Evolutionary conservation across 768 basidiomycete species (phyloP), one percentile per base, ranked within the genome.

Genomic region (Termitomyces sp.): DNA sequence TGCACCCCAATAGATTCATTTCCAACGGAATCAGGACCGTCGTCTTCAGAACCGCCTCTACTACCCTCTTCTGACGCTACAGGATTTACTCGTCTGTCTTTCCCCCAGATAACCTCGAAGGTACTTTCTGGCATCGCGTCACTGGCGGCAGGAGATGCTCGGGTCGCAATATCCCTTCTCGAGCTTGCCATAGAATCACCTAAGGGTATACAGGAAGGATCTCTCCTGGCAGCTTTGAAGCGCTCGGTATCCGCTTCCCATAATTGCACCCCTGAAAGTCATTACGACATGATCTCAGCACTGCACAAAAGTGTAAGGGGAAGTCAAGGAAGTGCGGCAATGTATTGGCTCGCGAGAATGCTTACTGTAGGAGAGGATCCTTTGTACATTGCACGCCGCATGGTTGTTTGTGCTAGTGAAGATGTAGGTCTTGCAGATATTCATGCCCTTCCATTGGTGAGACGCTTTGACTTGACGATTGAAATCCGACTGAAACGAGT

Each of bases 291-390:
- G 83, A 92, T 91, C 62, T 88, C 85, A 33, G 91, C 88, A 3
- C 73, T 94, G 62, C 92, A 94, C 72, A 94, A 94, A 70, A 84
- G 83, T 57, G 80, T 94, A 35, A 80, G 92, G 35, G 92, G 90
- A 8, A 83, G 84, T 55, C 83, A 92, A 60, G 84, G 83, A 6
- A 78, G 78, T 64, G 92, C 90, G 0, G 92, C 92, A 6, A 72
- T 93, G 76, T 94, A 94, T 68, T 94, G 92, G 90, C 77, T 94
- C 22, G 90, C 91, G 10, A 80, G 89, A 51, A 92, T 92, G 91
- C 74, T 92, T 35, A 79, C 76, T 36, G 86, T 82, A 28, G 91
- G 90, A 20, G 91, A 92, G 68, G 91, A 94, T 69, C 88, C 92
- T 3, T 63, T 91, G 48, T 94, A 82, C 63, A 79, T 92, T 57